A percentile compares a stretch with the other conserved stretches of the same genome.
These are phyloP conservation scores for Rhododendron simsii DNA, from an alignment of 148 eudicot genomes.

Conservation along the genomic window DNA sequence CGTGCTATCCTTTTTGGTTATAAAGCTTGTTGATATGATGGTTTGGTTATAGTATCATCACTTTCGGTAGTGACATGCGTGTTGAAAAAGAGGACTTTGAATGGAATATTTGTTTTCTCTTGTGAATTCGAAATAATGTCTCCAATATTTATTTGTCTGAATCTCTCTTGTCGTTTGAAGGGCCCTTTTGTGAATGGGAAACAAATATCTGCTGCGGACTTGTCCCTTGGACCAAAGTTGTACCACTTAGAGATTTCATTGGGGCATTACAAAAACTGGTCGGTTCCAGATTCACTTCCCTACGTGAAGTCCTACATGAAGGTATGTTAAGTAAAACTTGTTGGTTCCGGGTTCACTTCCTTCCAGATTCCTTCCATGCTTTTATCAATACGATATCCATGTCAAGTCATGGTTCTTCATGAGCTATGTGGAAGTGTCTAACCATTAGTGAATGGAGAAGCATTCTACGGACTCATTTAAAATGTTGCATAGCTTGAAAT, in stretches of 20 bases:
- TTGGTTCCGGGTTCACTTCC: neutral
- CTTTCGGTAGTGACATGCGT: neutral
- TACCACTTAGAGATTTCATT: constrained; percentile 82
- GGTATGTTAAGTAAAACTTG: constrained; percentile 30
- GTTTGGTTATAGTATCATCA: neutral
- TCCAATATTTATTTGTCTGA: neutral
- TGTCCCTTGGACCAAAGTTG: constrained; percentile 90
- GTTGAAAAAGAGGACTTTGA: neutral
- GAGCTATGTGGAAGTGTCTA: neutral
- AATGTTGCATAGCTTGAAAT: neutral
- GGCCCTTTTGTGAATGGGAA: constrained; percentile 89
- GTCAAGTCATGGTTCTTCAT: neutral
- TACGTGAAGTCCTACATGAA: constrained; percentile 74
- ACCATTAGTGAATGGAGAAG: neutral
- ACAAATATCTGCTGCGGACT: constrained; percentile 68
- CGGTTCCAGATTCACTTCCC: constrained; percentile 74
- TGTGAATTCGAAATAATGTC: neutral
- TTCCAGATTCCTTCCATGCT: neutral
- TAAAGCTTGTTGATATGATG: neutral
- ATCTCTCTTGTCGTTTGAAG: constrained; percentile 34
- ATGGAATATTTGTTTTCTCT: neutral
- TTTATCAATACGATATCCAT: neutral
- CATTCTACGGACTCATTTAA: neutral
- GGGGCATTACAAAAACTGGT: constrained; percentile 87
- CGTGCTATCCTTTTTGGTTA: neutral